Conservation (phyloP, 805 yeast genomes). For the Vanderwaltozyma tropicalis region DNA sequence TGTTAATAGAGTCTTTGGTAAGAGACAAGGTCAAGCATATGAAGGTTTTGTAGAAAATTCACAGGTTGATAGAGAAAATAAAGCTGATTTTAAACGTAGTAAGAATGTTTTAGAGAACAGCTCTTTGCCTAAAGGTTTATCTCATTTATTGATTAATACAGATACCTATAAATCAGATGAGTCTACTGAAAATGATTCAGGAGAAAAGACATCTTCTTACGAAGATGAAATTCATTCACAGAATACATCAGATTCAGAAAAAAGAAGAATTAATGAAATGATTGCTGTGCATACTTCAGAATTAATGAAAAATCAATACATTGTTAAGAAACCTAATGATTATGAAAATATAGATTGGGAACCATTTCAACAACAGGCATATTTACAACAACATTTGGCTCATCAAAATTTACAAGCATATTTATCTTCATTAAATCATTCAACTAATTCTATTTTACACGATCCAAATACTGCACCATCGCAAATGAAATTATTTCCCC, state of each 20-base stretch:
- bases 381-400: conserved; percentile 26
- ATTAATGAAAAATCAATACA: conserved; percentile 11
- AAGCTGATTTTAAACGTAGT: conserved; percentile 37
- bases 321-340: conserved; percentile 25
- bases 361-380: conserved; percentile 26
- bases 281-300: neutral
- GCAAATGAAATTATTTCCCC: no score
- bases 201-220: neutral
- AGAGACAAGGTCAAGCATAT: conserved; percentile 24
- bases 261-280: neutral
- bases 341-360: conserved; percentile 26
- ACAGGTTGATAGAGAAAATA: conserved; percentile 34
- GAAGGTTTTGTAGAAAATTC: conserved; percentile 31
- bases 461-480: no score
- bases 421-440: conserved; percentile 16
- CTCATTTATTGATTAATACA: conserved; percentile 37
- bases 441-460: neutral
- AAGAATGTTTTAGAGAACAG: conserved; percentile 42
- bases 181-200: neutral
- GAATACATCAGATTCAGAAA: neutral
- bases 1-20: conserved; percentile 35
- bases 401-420: conserved; percentile 28
- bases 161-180: conserved; percentile 2
- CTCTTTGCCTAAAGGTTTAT: conserved; percentile 44
- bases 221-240: neutral